A percentile compares a stretch with the other conserved stretches of the same genome.
Conservation (phyloP, 352 stramenopile genomes). For the Globisporangium nunn region DNA sequence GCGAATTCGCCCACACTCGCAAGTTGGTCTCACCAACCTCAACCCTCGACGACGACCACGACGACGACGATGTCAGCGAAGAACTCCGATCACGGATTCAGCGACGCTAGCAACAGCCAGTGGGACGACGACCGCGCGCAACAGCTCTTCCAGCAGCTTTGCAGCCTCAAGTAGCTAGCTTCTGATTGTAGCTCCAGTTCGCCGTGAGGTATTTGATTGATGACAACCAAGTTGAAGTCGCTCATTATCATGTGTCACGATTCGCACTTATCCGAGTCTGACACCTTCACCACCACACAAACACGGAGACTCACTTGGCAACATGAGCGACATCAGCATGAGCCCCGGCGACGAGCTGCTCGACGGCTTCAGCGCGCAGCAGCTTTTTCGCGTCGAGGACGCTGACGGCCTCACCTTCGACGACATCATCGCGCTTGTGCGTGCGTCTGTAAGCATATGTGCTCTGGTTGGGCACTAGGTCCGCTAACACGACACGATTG, state of each 20-base stretch:
- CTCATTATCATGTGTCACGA: too few relatives aligned
- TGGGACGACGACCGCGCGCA: constrained; percentile 54
- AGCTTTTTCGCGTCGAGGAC: constrained; percentile 68
- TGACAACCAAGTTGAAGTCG: not conserved
- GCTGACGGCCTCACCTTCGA: constrained; percentile 76
- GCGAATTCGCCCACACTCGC: not conserved
- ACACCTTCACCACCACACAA: not conserved
- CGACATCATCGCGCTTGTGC: constrained; percentile 79
- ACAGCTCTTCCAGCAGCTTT: constrained; percentile 66
- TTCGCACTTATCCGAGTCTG: not conserved
- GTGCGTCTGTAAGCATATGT: not conserved
- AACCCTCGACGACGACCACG: not conserved
- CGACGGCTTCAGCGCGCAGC: constrained; percentile 62
- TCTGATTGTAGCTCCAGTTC: not conserved
- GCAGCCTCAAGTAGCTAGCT: constrained; percentile 16
- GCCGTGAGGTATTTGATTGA: too few relatives aligned
- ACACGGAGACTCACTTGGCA: not conserved
- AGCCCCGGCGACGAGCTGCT: constrained; percentile 21
- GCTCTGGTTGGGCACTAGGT: too few relatives aligned
- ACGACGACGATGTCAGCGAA: not conserved
- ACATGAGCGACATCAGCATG: constrained; percentile 5
- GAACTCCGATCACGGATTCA: not conserved
- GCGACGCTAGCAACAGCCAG: constrained; percentile 4
- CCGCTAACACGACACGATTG: not conserved
- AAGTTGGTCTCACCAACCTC: too few relatives aligned